Base-by-base conservation (phyloP, 1,284 basidiomycete genomes). In the Grifola frondosa region DNA sequence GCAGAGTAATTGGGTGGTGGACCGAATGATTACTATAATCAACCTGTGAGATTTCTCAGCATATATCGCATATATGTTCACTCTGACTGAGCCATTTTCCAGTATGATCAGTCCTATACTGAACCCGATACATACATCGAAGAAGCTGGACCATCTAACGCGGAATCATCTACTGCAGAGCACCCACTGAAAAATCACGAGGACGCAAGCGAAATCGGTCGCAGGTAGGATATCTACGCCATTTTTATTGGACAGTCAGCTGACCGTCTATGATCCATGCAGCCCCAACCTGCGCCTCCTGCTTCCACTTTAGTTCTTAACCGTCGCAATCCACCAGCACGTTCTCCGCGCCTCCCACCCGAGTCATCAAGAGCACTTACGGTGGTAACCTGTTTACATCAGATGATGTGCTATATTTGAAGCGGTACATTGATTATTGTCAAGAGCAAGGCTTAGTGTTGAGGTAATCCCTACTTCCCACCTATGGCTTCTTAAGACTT, bases 381-480 rank as follows among this genome's bases (percentile, higher is more conserved):
- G 88, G 88, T 32, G 88, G 88, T 3, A 90, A 91, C 57, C 59
- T 89, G 29, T 91, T 90, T 58, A 91, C 88, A 0, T 73, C 81
- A 1, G 88, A 90, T 37, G 88, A 91, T 59, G 77, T 90, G 19
- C 40, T 77, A 31, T 91, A 90, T 60, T 71, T 91, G 48, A 87
- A 89, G 58, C 81, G 80, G 57, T 90, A 91, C 58, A 90, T 91
- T 37, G 86, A 89, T 54, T 91, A 88, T 55, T 90, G 88, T 57
- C 87, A 88, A 53, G 84, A 88, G 46, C 84, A 89, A 60, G 88
- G 88, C 25, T 62, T 88, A 5, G 84, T 89, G 7, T 67, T 91
- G 30, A 89, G 84, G 84, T 84, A 46, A 33, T 54, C 19, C 29
- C 20, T 38, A 32, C 8, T 4, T 11, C n/a, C 25, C 23, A 15